phyloP scores from a whole-genome alignment of 805 yeast genomes.

The Osmozyma mogii region DNA sequence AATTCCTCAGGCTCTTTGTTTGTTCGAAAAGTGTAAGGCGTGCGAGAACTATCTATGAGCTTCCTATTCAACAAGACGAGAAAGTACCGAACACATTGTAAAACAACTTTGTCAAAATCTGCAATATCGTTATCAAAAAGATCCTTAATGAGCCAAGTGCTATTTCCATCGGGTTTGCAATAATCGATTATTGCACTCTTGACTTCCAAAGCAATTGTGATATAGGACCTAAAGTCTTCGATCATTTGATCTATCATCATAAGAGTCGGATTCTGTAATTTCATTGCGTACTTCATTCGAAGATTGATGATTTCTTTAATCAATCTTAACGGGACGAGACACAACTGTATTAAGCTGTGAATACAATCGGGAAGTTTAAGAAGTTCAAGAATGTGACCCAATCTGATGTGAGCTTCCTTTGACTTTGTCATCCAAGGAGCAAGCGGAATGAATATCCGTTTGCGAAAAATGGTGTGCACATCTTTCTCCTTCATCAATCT shows the following conservation, averaged over 20 bases:
- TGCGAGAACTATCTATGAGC: slow-evolving; percentile 65
- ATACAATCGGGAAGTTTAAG: slow-evolving; percentile 70
- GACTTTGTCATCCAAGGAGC: slow-evolving; percentile 81
- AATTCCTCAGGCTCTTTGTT: slow-evolving; percentile 89
- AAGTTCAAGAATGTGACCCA: slow-evolving; percentile 52
- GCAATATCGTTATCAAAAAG: slow-evolving; percentile 46
- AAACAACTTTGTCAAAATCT: slow-evolving; percentile 55
- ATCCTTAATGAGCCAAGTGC: slow-evolving; percentile 66
- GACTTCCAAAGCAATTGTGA: slow-evolving; percentile 66
- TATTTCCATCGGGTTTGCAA: slow-evolving; percentile 42
- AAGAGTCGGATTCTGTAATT: slow-evolving; percentile 78
- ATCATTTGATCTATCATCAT: slow-evolving; percentile 95
- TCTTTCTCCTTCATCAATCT: slow-evolving; percentile 74
- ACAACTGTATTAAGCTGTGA: slow-evolving; percentile 54
- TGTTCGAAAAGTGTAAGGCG: slow-evolving; percentile 59
- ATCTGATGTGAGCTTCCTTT: slow-evolving; percentile 58
- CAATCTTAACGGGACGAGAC: slow-evolving; percentile 70
- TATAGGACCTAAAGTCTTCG: slow-evolving; percentile 72
- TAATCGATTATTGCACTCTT: slow-evolving; percentile 59
- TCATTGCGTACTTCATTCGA: slow-evolving; percentile 69
- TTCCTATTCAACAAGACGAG: slow-evolving; percentile 68
- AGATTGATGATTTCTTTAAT: slow-evolving; percentile 72
- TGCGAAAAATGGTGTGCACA: slow-evolving; percentile 61
- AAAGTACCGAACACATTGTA: slow-evolving; percentile 67
- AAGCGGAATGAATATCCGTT: slow-evolving; percentile 57